Base-by-base conservation (phyloP, 441 rosid genomes). In the Adansonia gregorii region DNA sequence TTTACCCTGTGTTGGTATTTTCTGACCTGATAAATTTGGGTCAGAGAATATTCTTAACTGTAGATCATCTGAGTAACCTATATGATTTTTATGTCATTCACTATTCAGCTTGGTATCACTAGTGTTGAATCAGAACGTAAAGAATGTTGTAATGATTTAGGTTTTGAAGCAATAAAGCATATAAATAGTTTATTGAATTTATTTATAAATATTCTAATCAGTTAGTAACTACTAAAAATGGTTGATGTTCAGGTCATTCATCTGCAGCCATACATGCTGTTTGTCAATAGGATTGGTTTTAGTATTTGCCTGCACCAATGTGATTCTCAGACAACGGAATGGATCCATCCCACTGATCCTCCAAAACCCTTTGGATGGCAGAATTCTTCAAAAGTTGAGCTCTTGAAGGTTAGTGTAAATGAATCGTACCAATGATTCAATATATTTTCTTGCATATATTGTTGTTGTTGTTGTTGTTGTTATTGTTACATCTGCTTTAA, bases 301-400 rank as follows among this genome's bases (percentile, higher is more conserved):
- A 88, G 92, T 78, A 76, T 97, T 82, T 92, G 95, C 87, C 79
- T 97, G 74, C 98, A 88, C 83, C 99, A 97, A 85, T 93, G 97
- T 71, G 94, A 91, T 84, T 91, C 97, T 65, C 93, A 88, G 80
- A 81, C 82, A 63, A 89, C 85, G 78, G 94, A 92, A 80, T 90
- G 98, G 97, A 86, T 97, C 85, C 89, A 87, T 89, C 97, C 99
- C 48, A 87, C 87, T 77, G 98, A 93, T 88, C 91, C 93, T 81
- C 98, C 99, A 67, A 92, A 92, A 85, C 87, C 80, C 73, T 88
- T 94, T 76, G 45, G 87, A 75, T 97, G 99, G 98, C 90, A 89
- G 78, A 88, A 93, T 81, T 86, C 86, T 83, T 79, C 90, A 75
- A 83, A 83, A 73, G 86, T 80, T 76, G 98, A 97, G 90, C 78